Evolutionary conservation across 768 basidiomycete genomes (phyloP).

Genomic region (Phaeolepiota aurea): DNA sequence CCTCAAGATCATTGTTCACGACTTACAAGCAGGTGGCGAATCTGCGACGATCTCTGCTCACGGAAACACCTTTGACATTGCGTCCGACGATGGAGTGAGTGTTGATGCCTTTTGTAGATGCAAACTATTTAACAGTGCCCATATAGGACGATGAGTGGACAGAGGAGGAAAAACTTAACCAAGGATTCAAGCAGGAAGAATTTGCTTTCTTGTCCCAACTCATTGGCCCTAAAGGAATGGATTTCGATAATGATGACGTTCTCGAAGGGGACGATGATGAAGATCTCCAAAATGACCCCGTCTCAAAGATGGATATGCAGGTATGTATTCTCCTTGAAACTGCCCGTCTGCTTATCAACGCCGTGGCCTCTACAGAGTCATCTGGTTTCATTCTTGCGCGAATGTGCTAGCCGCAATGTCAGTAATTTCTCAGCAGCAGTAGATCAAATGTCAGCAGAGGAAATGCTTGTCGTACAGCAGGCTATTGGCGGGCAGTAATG

Average conservation of each 20-base stretch:
- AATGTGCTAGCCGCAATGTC: slow-evolving; percentile 56
- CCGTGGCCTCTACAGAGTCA: slow-evolving; percentile 53
- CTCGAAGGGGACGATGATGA: slow-evolving; percentile 74
- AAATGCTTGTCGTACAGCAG: slow-evolving; percentile 55
- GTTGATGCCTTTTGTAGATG: not conserved
- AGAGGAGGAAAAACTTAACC: slow-evolving; percentile 69
- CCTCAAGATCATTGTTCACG: slow-evolving; percentile 80
- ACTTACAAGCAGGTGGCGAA: slow-evolving; percentile 76
- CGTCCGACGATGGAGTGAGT: slow-evolving; percentile 69
- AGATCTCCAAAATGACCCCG: slow-evolving; percentile 78
- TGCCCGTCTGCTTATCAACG: too few relatives aligned
- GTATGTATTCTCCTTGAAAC: slow-evolving; percentile 26
- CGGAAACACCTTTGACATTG: slow-evolving; percentile 45
- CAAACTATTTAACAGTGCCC: not conserved
- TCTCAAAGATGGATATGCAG: slow-evolving; percentile 81
- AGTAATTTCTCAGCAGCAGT: slow-evolving; percentile 55
- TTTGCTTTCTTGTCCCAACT: slow-evolving; percentile 80
- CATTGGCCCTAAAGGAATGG: slow-evolving; percentile 64
- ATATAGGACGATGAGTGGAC: slow-evolving; percentile 85
- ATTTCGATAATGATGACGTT: slow-evolving; percentile 74
- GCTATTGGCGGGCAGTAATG: slow-evolving; percentile 21
- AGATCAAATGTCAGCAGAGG: slow-evolving; percentile 63
- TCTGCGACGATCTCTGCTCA: slow-evolving; percentile 54
- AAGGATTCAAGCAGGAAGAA: slow-evolving; percentile 61
- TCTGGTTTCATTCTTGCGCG: slow-evolving; percentile 59